Evolutionary conservation across 2,329 filamentous ascomycete genomes (phyloP).

Genomic region (Cercospora sojina): DNA sequence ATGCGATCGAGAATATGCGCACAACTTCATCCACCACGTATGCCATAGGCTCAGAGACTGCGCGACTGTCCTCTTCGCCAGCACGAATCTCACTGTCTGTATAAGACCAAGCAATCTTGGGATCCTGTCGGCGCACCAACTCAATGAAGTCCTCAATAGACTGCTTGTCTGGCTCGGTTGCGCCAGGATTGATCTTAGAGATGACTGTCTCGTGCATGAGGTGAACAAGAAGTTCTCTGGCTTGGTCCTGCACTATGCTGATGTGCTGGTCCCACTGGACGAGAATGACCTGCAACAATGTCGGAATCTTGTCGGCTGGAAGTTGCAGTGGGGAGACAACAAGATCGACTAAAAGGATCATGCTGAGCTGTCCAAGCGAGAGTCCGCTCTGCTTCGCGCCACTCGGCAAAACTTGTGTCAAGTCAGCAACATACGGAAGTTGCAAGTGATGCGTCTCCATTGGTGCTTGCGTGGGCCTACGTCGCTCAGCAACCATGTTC

Average conservation of each 20-base stretch:
- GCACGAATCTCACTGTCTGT: constrained; percentile 80
- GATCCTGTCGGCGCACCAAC: constrained; percentile 77
- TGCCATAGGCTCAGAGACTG: constrained; percentile 84
- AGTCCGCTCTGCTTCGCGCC: constrained; percentile 85
- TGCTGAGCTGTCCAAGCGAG: constrained; percentile 85
- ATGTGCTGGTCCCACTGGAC: constrained; percentile 98
- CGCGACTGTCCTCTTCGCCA: constrained; percentile 63
- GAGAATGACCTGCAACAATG: constrained; percentile 85
- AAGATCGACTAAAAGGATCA: constrained; percentile 91
- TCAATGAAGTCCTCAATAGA: constrained; percentile 87
- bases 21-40: constrained; percentile 78
- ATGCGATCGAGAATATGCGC: constrained; percentile 78
- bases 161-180: constrained; percentile 64
- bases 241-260: constrained; percentile 90
- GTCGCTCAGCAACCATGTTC: constrained; percentile 93
- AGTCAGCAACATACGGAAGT: constrained; percentile 80
- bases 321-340: constrained; percentile 91
- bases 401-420: constrained; percentile 74
- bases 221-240: constrained; percentile 95
- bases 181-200: constrained; percentile 69
- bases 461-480: constrained; percentile 65
- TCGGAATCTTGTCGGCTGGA: constrained; percentile 73
- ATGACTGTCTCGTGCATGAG: constrained; percentile 95
- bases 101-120: constrained; percentile 87
- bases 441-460: constrained; percentile 67